Base-by-base conservation (phyloP, 805 yeast genomes). In the Teunomyces atbi region DNA sequence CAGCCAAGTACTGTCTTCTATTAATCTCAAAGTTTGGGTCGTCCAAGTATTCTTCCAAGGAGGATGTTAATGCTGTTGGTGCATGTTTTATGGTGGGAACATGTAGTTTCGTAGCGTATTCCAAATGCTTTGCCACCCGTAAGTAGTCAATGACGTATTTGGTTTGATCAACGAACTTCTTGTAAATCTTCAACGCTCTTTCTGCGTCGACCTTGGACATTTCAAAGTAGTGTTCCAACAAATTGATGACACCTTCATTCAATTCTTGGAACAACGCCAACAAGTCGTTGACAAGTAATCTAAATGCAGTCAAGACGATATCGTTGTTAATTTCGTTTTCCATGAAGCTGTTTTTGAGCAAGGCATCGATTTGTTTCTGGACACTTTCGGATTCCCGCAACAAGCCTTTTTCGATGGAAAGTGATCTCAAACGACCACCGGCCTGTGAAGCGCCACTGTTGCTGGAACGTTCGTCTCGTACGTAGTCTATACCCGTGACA, bases 21-120 rank as follows among this genome's bases (percentile, higher is more conserved):
- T 88, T 89, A 6, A 70, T 67, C 55, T 89, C 96, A 65, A 89
- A 89, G 55, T 84, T 83, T 6, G 91, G 89, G 60, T 92, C 97
- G 53, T 83, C 78, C 54, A 94, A 70, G 64, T 92, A 95, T 56
- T 91, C 97, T 61, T 89, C 94, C 50, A 94, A 77, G 11, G 95
- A 84, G 28, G 83, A 77, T 3, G 96, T 86, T 52, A 94, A 75
- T 20, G 96, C 94, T 2, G 97, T 91, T 18, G 97, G 97, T 1
- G 98, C 98, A 67, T 94, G 99, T 62, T 89, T 89, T 50, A 94
- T 91, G 11, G 96, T 91, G 30, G 99, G 99, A 28, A 94, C 96
- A 58, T 85, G 91, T 53, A 92, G 72, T 58, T 90, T 90, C 2
- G 97, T 90, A 10, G 90, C 81, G 60, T 83, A 81, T 65, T 89